Conservation (phyloP, 495 filamentous ascomycete species). For the Aspergillus biplanus region DNA sequence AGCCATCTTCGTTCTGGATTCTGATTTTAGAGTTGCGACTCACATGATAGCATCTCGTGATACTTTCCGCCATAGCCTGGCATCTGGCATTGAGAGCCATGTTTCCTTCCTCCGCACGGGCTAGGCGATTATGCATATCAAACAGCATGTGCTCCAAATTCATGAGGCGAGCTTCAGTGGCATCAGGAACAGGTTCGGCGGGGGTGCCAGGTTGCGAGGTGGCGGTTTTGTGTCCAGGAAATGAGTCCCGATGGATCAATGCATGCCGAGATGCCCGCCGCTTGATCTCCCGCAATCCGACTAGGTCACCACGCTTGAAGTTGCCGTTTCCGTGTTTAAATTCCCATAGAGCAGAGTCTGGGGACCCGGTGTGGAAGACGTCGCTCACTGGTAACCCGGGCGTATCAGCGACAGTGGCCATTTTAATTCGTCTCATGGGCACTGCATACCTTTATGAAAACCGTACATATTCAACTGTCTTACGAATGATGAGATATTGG, state of each 20-base stretch:
- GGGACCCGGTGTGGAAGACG: constrained; percentile 96
- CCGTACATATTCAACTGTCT: constrained; percentile 99
- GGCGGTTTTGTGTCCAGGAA: constrained; percentile 73
- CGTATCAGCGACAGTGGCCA: constrained; percentile 19
- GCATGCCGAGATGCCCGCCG: constrained; percentile 95
- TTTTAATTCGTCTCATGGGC: neutral
- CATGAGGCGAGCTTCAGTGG: constrained; percentile 73
- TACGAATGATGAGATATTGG: constrained; percentile 98
- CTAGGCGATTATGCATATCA: constrained; percentile 75
- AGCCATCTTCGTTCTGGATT: neutral
- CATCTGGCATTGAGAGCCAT: constrained; percentile 78
- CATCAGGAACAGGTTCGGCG: constrained; percentile 77
- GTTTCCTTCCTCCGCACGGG: constrained; percentile 82
- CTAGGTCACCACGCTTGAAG: constrained; percentile 92
- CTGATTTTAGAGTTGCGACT: constrained; percentile 17
- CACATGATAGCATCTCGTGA: constrained; percentile 77
- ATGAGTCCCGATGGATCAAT: constrained; percentile 92
- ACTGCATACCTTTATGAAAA: constrained; percentile 90
- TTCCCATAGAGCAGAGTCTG: constrained; percentile 95
- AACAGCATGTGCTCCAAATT: constrained; percentile 80
- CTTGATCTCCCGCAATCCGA: constrained; percentile 93
- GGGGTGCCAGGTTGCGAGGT: constrained; percentile 81
- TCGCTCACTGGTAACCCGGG: constrained; percentile 75
- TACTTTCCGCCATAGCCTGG: constrained; percentile 78
- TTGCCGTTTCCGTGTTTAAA: constrained; percentile 98